A percentile compares a stretch with the other conserved stretches of the same genome.
Evolutionary conservation across 257 asterid species (phyloP).

Genomic region (Hygrophila difformis): DNA sequence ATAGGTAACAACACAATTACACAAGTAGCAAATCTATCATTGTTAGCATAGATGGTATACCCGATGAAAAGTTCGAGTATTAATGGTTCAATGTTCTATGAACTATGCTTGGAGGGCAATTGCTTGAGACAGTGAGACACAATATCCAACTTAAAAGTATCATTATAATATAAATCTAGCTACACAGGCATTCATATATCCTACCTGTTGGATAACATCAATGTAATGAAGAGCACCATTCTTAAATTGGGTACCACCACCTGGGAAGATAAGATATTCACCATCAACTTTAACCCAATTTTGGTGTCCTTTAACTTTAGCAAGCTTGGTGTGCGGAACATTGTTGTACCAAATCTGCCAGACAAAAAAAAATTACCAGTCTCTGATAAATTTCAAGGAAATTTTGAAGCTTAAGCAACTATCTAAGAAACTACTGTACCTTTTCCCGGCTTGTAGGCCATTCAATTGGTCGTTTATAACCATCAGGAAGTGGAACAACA

Average conservation of each 20-base stretch:
- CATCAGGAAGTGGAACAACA: conserved; percentile 86
- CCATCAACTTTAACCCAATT: conserved; percentile 98
- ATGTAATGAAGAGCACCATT: conserved; percentile 98
- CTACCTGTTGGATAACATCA: conserved; percentile 91
- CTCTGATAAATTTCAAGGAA: background rate
- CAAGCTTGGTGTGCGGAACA: conserved; percentile 95
- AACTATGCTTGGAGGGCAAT: too few species aligned
- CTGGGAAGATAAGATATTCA: conserved; percentile 92
- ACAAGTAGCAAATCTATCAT: too few species aligned
- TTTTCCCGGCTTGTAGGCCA: conserved; percentile 98
- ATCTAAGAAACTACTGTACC: conserved; percentile 30
- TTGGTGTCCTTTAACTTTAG: conserved; percentile 86
- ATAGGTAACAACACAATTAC: background rate
- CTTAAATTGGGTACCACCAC: conserved; percentile 99
- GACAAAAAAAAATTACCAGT: background rate
- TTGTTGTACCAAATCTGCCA: conserved; percentile 93
- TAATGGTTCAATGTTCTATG: too few species aligned
- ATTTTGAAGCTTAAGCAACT: background rate
- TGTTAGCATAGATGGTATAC: too few species aligned
- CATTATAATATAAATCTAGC: background rate
- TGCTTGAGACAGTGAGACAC: too few species aligned
- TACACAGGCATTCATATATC: background rate
- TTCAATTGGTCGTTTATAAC: conserved; percentile 65
- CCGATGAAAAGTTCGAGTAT: too few species aligned
- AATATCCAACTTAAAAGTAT: background rate